Conservation (phyloP, 1,284 basidiomycete species). For the Peniophora sp. region DNA sequence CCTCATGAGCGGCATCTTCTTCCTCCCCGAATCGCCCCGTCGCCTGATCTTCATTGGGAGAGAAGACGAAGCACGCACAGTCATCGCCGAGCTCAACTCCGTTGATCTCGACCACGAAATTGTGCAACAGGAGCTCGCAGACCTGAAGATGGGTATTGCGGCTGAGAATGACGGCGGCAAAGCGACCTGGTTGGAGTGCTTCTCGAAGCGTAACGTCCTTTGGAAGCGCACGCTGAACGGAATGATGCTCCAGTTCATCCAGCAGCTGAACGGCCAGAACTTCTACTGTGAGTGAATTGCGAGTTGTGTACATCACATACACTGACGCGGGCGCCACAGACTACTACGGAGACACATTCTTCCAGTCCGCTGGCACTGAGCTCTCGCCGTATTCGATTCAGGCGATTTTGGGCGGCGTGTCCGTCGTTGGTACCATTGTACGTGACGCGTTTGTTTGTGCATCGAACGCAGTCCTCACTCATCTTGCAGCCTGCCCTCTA, state of each 20-base stretch:
- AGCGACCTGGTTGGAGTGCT: slow-evolving; percentile 74
- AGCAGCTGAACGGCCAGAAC: slow-evolving; percentile 72
- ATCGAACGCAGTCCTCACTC: too few relatives aligned
- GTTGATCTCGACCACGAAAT: slow-evolving; percentile 17
- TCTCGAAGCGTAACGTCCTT: slow-evolving; percentile 58
- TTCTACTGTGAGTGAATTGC: slow-evolving; percentile 50
- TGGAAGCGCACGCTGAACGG: slow-evolving; percentile 70
- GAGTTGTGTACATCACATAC: not conserved
- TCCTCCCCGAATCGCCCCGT: slow-evolving; percentile 17
- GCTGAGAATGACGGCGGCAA: slow-evolving; percentile 73
- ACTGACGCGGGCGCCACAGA: slow-evolving; percentile 31
- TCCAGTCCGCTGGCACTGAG: slow-evolving; percentile 66
- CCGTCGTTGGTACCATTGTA: slow-evolving; percentile 56
- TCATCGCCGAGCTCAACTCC: slow-evolving; percentile 6
- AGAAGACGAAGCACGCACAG: slow-evolving; percentile 13
- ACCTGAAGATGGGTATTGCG: slow-evolving; percentile 61
- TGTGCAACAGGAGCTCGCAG: slow-evolving; percentile 58
- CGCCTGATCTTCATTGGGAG: slow-evolving; percentile 17
- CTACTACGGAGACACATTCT: slow-evolving; percentile 80
- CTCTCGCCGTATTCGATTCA: slow-evolving; percentile 70
- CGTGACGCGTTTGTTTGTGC: too few relatives aligned
- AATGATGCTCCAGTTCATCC: slow-evolving; percentile 79
- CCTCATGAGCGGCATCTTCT: slow-evolving; percentile 12
- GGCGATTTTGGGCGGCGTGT: slow-evolving; percentile 62
- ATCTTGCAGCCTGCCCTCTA: slow-evolving; percentile 59